phyloP scores from a whole-genome alignment of 2,329 filamentous ascomycete species.

The Aspergillus sp. region DNA sequence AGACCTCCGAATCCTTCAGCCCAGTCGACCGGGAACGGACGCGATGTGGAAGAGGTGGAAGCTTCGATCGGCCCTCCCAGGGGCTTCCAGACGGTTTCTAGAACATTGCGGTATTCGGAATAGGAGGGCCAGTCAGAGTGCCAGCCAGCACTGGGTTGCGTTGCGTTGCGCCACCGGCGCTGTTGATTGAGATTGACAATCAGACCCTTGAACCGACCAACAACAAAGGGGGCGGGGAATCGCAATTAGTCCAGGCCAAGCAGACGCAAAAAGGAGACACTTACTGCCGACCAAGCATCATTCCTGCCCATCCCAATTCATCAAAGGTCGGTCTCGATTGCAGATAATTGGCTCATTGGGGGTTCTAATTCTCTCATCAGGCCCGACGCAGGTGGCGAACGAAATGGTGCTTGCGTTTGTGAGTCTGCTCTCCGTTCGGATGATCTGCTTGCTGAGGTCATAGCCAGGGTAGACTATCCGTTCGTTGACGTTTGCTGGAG shows the following conservation, averaged over 20 bases:
- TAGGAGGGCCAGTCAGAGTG: background rate
- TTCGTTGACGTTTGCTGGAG: background rate
- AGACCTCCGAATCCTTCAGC: constrained; percentile 6
- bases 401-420: background rate
- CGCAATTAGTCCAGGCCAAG: background rate
- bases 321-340: background rate
- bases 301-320: background rate
- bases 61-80: constrained; percentile 24
- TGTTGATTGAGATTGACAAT: background rate
- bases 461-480: background rate
- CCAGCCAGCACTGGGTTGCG: constrained; percentile 2
- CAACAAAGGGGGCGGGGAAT: background rate
- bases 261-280: background rate
- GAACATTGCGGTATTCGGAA: constrained; percentile 24
- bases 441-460: constrained; percentile 11
- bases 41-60: constrained; percentile 23
- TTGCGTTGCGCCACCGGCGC: constrained; percentile 20
- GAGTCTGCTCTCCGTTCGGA: background rate
- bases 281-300: background rate
- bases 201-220: background rate
- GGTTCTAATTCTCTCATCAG: background rate
- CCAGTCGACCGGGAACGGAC: constrained; percentile 12
- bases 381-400: background rate
- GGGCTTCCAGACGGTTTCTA: constrained; percentile 40
- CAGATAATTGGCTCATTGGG: background rate